Evolutionary conservation across 2,329 filamentous ascomycete species (phyloP), one percentile per base, ranked within the genome.

Genomic region (Paramyrothecium roridum): DNA sequence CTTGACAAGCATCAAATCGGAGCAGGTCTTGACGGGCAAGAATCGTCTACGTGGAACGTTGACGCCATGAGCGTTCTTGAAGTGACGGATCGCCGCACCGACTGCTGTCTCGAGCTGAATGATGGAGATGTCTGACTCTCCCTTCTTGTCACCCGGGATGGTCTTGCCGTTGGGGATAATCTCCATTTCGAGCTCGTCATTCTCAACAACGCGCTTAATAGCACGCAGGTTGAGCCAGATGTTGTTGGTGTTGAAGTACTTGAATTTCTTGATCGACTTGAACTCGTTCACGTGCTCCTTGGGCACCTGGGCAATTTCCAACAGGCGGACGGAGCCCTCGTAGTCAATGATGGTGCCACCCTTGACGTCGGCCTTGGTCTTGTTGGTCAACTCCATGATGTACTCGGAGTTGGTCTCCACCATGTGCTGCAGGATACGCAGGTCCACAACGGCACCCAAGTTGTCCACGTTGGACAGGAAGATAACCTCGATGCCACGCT

Each of bases 171-270:
- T 99, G 75, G 95, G 93, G 67, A 99, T 99, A 73, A 99, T 99
- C 81, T 99, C 95, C 90, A 99, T 96, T 79, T 93, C 90, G 54
- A 99, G 88, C 82, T 98, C 93, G 74, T 96, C 91, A 76, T 96
- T 92, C 85, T 98, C 95, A 8, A 99, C 95, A 54, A 99, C 92
- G 58, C 95, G 93, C 89, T 98, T 98, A 79, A 99, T 90, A 65
- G 95, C 95, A 73, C 91, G 88, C 67, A 97, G 84, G 81, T 96
- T 96, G 84, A 99, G 90, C 95, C 95, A 99, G 79, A 99, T 97
- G 86, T 99, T 99, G 90, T 99, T 99, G 78, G 95, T 99, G 87
- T 99, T 99, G 89, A 99, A 99, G 87, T 99, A 99, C 85, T 96
- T 97, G 89, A 99, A 99, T 85, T 99, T 99, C 89, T 99, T 99